Conservation (phyloP, 2,329 filamentous ascomycete species). For the Aphanoascus verrucosus region DNA sequence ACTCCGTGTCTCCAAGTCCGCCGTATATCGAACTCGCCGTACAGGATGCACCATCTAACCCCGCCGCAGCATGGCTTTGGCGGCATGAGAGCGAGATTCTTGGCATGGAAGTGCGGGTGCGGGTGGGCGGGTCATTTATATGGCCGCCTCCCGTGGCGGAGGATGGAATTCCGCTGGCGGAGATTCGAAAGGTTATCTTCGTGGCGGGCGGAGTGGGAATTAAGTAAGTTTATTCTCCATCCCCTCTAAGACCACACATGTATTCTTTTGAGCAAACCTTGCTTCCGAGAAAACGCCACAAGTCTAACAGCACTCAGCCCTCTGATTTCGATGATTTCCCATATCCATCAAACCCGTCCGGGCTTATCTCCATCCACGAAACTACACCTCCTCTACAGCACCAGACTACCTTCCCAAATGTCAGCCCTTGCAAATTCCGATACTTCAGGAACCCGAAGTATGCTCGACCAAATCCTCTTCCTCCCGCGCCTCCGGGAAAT, state of each 20-base stretch:
- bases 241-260: neutral
- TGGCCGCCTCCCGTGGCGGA: constrained; percentile 51
- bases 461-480: constrained; percentile 36
- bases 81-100: constrained; percentile 45
- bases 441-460: neutral
- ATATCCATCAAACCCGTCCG: constrained; percentile 41
- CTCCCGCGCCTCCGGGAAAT: constrained; percentile 36
- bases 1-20: constrained; percentile 17
- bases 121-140: constrained; percentile 70
- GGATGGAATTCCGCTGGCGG: constrained; percentile 29
- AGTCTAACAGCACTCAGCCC: constrained; percentile 40
- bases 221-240: constrained; percentile 45
- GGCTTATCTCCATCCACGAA: constrained; percentile 26
- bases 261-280: neutral
- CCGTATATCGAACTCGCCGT: constrained; percentile 68
- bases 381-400: constrained; percentile 56
- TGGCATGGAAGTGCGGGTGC: constrained; percentile 50
- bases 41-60: constrained; percentile 58
- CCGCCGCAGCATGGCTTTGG: constrained; percentile 69
- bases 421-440: neutral
- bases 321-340: constrained; percentile 60
- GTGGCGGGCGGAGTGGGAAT: constrained; percentile 74
- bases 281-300: neutral
- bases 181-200: constrained; percentile 55
- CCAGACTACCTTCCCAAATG: constrained; percentile 29